These are phyloP conservation scores for Elasticomyces elasticus DNA, from an alignment of 495 filamentous ascomycete genomes.

Conservation along the genomic window DNA sequence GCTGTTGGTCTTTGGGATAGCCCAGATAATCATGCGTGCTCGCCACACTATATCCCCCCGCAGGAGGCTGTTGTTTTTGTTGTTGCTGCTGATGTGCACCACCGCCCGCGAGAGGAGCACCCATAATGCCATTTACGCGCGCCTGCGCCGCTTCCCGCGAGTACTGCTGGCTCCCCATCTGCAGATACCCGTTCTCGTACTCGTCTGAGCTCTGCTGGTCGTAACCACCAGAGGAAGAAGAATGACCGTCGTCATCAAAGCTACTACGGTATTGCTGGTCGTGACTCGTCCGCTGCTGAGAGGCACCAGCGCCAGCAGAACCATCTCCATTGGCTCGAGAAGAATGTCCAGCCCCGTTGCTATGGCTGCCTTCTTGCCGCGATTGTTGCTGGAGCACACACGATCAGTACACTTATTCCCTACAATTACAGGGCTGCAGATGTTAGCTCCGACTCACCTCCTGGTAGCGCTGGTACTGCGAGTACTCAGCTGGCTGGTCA, in stretches of 20 bases:
- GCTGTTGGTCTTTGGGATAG: conserved; percentile 20
- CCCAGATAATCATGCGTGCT: conserved; percentile 30
- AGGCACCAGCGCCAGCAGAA: neutral
- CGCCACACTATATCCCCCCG: conserved; percentile 28
- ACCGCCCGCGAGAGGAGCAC: neutral
- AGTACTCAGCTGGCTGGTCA: conserved; percentile 56
- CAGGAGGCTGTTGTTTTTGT: conserved; percentile 5
- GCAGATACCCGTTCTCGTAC: conserved; percentile 6
- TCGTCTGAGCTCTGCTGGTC: conserved; percentile 15
- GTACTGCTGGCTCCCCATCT: neutral
- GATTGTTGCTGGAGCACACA: neutral
- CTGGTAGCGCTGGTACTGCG: conserved; percentile 55
- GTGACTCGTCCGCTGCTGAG: neutral
- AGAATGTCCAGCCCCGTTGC: conserved; percentile 9
- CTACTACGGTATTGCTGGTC: conserved; percentile 7
- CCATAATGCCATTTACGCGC: conserved; percentile 12
- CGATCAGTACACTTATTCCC: neutral
- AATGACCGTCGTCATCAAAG: conserved; percentile 4
- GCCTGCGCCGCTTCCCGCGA: conserved; percentile 7
- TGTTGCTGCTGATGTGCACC: neutral
- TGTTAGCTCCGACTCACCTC: conserved; percentile 40
- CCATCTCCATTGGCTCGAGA: neutral
- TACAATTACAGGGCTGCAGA: neutral
- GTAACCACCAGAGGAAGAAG: conserved; percentile 1
- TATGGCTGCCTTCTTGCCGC: conserved; percentile 13